Evolutionary conservation across 1,284 basidiomycete species (phyloP).

Genomic region (Puccinia polysora): DNA sequence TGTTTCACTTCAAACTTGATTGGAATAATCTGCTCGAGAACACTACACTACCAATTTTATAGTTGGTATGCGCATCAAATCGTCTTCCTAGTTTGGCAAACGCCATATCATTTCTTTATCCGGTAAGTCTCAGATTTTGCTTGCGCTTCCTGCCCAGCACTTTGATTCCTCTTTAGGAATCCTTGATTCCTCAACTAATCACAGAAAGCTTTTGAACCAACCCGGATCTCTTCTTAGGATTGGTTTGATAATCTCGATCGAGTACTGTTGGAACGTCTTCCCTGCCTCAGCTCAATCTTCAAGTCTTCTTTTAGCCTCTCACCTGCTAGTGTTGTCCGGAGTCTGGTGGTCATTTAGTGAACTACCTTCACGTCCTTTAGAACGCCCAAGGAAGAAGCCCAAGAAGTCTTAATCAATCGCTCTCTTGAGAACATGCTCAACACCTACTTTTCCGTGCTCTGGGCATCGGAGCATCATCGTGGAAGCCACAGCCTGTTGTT

Average conservation of each 20-base stretch:
- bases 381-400: no score
- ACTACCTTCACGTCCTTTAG: no score
- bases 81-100: slow-evolving; percentile 76
- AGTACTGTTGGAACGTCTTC: slow-evolving; percentile 81
- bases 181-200: no score
- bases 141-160: background rate
- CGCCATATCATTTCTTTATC: slow-evolving; percentile 61
- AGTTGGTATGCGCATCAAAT: slow-evolving; percentile 93
- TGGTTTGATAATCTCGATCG: slow-evolving; percentile 62
- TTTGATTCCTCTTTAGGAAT: slow-evolving; percentile 14
- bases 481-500: no score
- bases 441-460: no score
- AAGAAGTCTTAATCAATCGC: no score
- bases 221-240: slow-evolving; percentile 57
- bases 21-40: slow-evolving; percentile 87
- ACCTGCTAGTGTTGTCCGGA: slow-evolving; percentile 63
- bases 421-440: no score
- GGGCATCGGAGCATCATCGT: no score
- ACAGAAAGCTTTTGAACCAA: slow-evolving; percentile 2
- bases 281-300: slow-evolving; percentile 75
- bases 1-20: slow-evolving; percentile 88
- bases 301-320: slow-evolving; percentile 60
- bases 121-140: slow-evolving; percentile 60
- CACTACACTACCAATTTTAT: slow-evolving; percentile 97
- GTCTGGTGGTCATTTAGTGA: slow-evolving; percentile 20